Conservation (phyloP, 1,284 basidiomycete species). For the Amylostereum areolatum region DNA sequence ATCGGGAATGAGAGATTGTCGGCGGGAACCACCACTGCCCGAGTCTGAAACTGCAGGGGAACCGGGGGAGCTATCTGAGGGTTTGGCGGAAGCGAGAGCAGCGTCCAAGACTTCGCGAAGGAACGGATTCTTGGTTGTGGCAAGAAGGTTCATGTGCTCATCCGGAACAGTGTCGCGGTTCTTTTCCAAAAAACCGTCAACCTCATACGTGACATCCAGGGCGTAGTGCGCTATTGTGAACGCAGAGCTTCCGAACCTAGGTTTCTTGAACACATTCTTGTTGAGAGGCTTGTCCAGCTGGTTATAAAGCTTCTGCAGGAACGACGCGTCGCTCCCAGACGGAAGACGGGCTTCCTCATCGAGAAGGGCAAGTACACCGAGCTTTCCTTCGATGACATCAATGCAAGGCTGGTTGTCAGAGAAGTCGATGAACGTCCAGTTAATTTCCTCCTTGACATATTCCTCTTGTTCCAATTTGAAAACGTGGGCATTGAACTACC, state of each 20-base stretch:
- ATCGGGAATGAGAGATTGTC: conserved; percentile 79
- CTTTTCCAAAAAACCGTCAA: conserved; percentile 98
- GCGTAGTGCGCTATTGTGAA: conserved; percentile 99
- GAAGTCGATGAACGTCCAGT: conserved; percentile 99
- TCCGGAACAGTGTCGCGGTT: conserved; percentile 99
- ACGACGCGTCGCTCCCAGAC: conserved; percentile 87
- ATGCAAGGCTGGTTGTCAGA: conserved; percentile 99
- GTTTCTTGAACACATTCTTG: conserved; percentile 94
- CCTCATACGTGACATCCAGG: conserved; percentile 96
- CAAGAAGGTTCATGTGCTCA: conserved; percentile 88
- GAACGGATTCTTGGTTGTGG: conserved; percentile 86
- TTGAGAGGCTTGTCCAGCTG: conserved; percentile 85
- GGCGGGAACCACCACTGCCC: conserved; percentile 66
- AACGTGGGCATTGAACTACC: conserved; percentile 93
- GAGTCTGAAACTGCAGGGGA: conserved; percentile 73
- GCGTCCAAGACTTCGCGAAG: conserved; percentile 92
- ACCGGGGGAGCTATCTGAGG: conserved; percentile 56
- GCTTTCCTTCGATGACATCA: conserved; percentile 96
- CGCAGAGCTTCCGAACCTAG: conserved; percentile 92
- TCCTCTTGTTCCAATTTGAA: conserved; percentile 99
- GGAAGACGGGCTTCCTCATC: conserved; percentile 99
- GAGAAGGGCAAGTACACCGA: conserved; percentile 90
- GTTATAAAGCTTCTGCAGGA: conserved; percentile 89
- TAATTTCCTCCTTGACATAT: conserved; percentile 97
- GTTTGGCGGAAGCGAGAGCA: conserved; percentile 71